Evolutionary conservation across 768 basidiomycete genomes (phyloP), one percentile per base, ranked within the genome.

Genomic region (Pulveroboletus frians): DNA sequence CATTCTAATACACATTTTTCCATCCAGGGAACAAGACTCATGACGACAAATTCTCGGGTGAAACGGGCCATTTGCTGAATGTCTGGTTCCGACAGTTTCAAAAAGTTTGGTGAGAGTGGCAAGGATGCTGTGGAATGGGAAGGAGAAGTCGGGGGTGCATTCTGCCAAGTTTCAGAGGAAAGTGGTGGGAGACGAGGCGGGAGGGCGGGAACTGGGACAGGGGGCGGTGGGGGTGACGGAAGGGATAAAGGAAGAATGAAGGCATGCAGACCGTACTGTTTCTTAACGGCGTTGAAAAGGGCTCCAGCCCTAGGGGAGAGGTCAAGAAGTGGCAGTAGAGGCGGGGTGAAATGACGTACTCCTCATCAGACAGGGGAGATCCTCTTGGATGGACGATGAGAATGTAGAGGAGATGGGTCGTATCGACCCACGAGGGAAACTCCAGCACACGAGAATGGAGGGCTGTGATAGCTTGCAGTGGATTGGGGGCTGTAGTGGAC

Each of bases 21-120:
- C 91, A 98, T 94, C 90, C 90, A 97, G 1, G 94, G 94, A 3
- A 97, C 66, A 39, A 98, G 68, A 61, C 88, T 93, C 82, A 88
- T 91, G 10, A 85, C 83, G 4, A 91, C 75, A 57, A 97, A 86
- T 66, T 96, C 94, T 39, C 92, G 79, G 9, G 90, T 77, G 59
- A 97, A 92, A 46, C 80, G 78, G 0, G 83, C 82, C 6, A 83
- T 79, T 56, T 81, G 78, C 46, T 85, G 78, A 13, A 91, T 85
- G 69, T 95, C 92, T 40, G 71, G 69, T 58, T 91, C 83, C 9
- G 71, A 73, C 71, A 93, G 71, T 29, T 71, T 68, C 34, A 91
- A 58, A 9, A 66, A 63, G 43, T 68, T 69, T 13, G 64, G 53
- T 20, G 52, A 44, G n/a, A 18, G 40, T 14, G 32, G 14, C 6